phyloP scores from a whole-genome alignment of 192 early-diverging fungal species.

The Lobulomyces angularis region DNA sequence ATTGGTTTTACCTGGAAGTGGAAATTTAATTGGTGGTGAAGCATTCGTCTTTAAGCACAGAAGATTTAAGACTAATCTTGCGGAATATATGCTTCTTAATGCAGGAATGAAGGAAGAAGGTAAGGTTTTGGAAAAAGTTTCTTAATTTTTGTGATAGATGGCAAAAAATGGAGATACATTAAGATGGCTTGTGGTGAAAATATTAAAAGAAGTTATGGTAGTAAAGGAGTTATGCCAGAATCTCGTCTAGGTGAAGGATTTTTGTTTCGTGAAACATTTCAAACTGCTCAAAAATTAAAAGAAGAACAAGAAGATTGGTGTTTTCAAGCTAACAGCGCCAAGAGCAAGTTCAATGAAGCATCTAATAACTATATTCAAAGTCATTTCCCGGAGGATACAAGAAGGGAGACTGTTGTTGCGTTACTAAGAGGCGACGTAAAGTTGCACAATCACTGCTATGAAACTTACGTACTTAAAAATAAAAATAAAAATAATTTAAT shows the following conservation, averaged over 20 bases:
- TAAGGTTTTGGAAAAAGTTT: too few relatives aligned
- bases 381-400: constrained; percentile 47
- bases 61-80: constrained; percentile 31
- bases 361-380: constrained; percentile 22
- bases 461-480: constrained; percentile 5
- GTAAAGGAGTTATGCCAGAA: constrained; percentile 14
- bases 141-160: too few relatives aligned
- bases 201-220: constrained; percentile 37
- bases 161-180: constrained; percentile 50
- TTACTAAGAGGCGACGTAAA: constrained; percentile 54
- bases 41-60: constrained; percentile 53
- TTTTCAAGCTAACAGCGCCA: constrained; percentile 9
- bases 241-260: constrained; percentile 49
- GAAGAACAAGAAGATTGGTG: constrained; percentile 56
- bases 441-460: constrained; percentile 60
- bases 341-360: constrained; percentile 9
- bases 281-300: constrained; percentile 31
- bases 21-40: constrained; percentile 68
- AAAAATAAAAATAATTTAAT: constrained; percentile 2
- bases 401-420: constrained; percentile 47
- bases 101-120: constrained; percentile 19
- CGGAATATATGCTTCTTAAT: constrained; percentile 58
- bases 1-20: constrained; percentile 60
- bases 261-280: constrained; percentile 40
- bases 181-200: constrained; percentile 82